Conservation (phyloP, 176 grass and related monocot genomes). For the Cenchrus americanus region DNA sequence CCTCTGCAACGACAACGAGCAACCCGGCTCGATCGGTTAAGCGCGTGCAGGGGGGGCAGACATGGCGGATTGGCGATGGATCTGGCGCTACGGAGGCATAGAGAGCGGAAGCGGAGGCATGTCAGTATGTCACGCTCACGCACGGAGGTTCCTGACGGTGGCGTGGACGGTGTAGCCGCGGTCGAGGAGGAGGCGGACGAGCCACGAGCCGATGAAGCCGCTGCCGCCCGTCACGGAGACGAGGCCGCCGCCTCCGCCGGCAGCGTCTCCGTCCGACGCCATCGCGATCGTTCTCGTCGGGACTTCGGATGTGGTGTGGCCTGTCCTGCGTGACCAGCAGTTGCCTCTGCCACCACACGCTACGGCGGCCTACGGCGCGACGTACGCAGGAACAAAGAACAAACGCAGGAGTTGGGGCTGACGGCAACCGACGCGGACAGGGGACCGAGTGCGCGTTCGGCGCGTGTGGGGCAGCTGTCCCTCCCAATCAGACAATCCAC, state of each 20-base stretch:
- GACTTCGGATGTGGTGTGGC: not conserved
- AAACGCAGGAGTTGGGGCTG: not conserved
- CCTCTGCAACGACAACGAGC: conserved; percentile 31
- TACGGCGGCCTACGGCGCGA: no score
- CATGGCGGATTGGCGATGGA: not conserved
- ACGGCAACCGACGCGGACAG: not conserved
- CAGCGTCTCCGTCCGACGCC: conserved; percentile 1
- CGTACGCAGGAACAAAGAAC: not conserved
- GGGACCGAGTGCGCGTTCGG: not conserved
- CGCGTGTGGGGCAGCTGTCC: not conserved
- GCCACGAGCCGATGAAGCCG: conserved; percentile 86
- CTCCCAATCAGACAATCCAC: no score
- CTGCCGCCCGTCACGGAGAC: conserved; percentile 84
- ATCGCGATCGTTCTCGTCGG: conserved; percentile 1
- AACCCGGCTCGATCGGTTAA: not conserved
- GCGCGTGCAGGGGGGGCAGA: not conserved
- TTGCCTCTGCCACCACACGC: no score
- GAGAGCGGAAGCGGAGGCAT: not conserved
- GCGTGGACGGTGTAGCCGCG: conserved; percentile 80
- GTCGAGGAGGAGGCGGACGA: conserved; percentile 73
- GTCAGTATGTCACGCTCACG: not conserved
- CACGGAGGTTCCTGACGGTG: conserved; percentile 70
- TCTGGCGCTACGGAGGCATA: not conserved
- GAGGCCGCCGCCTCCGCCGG: not conserved
- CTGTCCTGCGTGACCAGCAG: not conserved